These are phyloP conservation scores for Oenanthe javanica DNA, from an alignment of 140 eudicot species.

Conservation along the genomic window DNA sequence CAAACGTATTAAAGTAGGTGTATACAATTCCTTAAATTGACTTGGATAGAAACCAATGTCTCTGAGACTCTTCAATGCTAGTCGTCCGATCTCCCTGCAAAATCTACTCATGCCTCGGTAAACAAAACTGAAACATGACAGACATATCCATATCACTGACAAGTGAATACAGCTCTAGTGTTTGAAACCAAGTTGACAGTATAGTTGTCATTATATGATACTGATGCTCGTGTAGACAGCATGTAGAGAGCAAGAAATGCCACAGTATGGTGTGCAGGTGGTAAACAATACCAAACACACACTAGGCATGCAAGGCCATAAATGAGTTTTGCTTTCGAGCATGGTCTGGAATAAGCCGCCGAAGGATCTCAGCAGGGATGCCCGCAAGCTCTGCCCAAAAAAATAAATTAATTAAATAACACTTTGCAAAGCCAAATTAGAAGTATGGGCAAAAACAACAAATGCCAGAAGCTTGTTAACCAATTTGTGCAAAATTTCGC, in stretches of 20 bases:
- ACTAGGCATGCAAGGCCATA: constrained; percentile 76
- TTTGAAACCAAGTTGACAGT: not conserved
- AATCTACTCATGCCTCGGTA: not conserved
- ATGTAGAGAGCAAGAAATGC: not conserved
- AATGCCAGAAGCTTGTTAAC: not conserved
- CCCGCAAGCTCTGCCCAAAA: constrained; percentile 62
- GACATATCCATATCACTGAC: not conserved
- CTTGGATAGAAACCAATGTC: not conserved
- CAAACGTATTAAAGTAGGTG: not conserved
- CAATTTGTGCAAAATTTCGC: not conserved
- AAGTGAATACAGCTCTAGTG: not conserved
- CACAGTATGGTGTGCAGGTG: not conserved
- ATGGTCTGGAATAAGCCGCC: constrained; percentile 81
- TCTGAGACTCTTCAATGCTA: not conserved
- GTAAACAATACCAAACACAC: constrained; percentile 7
- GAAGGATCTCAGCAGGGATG: constrained; percentile 65
- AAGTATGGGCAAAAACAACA: not conserved
- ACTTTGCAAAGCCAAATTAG: not conserved
- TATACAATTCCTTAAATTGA: constrained; percentile 1
- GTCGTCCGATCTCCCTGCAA: not conserved
- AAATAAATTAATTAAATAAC: not conserved
- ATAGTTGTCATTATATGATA: not conserved
- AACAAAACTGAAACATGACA: not conserved
- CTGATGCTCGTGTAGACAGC: not conserved
- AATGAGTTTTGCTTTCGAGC: constrained; percentile 82